Evolutionary conservation across 1,284 basidiomycete genomes (phyloP), one percentile per base, ranked within the genome.

Genomic region (Ganoderma multipileum): DNA sequence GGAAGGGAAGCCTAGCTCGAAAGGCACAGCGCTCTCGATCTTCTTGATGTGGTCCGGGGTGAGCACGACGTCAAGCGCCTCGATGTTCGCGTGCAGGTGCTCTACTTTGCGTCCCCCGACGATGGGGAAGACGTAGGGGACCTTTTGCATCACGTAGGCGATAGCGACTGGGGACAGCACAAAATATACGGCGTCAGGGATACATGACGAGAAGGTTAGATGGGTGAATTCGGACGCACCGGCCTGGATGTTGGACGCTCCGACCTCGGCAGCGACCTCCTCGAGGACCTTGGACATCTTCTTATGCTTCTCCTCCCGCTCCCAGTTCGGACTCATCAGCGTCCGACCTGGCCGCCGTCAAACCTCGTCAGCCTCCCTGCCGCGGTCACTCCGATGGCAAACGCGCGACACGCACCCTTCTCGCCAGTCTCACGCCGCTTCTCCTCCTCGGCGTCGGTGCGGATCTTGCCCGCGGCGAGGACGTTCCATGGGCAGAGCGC

Each of bases 401-500:
- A 8, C n/a, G 2, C 41, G 20, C 8, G 20, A 18, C 2, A 50
- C 57, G 41, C 5, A 65, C 64, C 64, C 12, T 47, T 44, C 44
- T 65, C 75, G 57, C 74, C 75, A 8, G 70, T 71, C 63, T 72
- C 68, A 28, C 66, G 72, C 20, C 73, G 73, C 9, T 72, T 72
- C n/a, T 73, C 68, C 44, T 79, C 77, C 59, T 79, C 77, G 12
- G 70, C 77, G 55, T 79, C 75, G 1, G 75, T 75, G 50, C 75
- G 74, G 47, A 83, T 78, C 26, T 77, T 76, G 0, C 78, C 77
- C 0, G 70, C 72, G 0, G 75, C 80, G 14, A 84, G 75, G 0
- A 79, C 80, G 60, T 79, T 79, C 81, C 80, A 78, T 4, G 74
- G 73, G 1, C 74, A 74, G 50, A 78, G 65, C 0, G 74, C 77